Conservation (phyloP, 1,284 basidiomycete species). For the Puccinia hordei region DNA sequence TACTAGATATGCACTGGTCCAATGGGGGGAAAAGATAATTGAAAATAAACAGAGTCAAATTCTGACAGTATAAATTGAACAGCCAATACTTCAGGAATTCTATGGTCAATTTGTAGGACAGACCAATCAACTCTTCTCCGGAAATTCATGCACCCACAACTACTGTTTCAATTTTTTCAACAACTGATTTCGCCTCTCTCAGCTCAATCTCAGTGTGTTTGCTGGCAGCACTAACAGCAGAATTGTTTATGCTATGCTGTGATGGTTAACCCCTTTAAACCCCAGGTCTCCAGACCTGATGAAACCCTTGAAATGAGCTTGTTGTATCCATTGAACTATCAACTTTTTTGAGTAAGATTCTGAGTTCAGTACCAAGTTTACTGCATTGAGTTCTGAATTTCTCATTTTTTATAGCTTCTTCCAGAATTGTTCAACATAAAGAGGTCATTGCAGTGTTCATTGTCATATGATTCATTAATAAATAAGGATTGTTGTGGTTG, state of each 20-base stretch:
- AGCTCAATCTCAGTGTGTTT: background rate
- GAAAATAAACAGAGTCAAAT: slow-evolving; percentile 5
- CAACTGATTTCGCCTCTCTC: background rate
- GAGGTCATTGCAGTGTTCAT: too few relatives aligned
- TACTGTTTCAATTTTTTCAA: background rate
- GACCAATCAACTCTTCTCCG: background rate
- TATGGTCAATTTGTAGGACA: background rate
- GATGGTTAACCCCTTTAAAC: slow-evolving; percentile 6
- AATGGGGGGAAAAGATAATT: slow-evolving; percentile 16
- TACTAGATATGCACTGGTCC: background rate
- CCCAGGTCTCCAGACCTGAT: background rate
- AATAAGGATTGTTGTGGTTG: too few relatives aligned
- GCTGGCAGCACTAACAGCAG: background rate
- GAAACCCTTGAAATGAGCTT: background rate
- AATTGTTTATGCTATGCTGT: slow-evolving; percentile 4
- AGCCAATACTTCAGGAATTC: slow-evolving; percentile 17
- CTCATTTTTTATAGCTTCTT: too few relatives aligned
- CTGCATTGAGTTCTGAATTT: too few relatives aligned
- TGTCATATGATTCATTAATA: too few relatives aligned
- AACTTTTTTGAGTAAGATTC: too few relatives aligned
- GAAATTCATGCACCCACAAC: background rate
- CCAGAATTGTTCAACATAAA: too few relatives aligned
- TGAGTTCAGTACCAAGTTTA: too few relatives aligned
- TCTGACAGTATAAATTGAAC: slow-evolving; percentile 18
- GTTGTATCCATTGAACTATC: too few relatives aligned